Evolutionary conservation across 768 basidiomycete genomes (phyloP), one percentile per base, ranked within the genome.

Genomic region (Tulasnella sp.): DNA sequence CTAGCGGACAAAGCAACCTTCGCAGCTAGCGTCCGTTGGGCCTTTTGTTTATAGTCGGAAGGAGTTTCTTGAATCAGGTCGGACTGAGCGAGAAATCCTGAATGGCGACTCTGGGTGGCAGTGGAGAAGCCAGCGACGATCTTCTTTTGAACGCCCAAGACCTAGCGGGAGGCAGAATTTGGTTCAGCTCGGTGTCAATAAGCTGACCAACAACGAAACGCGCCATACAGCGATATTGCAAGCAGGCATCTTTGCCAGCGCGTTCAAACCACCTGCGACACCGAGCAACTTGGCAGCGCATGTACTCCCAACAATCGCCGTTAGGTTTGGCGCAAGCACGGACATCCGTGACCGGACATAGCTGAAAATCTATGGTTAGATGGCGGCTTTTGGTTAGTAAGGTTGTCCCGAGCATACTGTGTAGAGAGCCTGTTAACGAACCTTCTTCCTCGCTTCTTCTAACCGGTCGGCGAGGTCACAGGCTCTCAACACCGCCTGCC

Each of bases 331-430:
- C 82, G 98, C 97, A 84, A 99, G 93, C 79, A 96, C 91, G 87
- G 95, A 95, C 95, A 99, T 99, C 87, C 98, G 91, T 83, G 95
- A 97, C 88, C 97, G 97, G 85, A 99, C 98, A 90, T 99, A 99
- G 89, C 94, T 92, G 87, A 99, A 97, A 83, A 99, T 99, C 94
- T 97, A 83, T 1, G 78, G 21, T 52, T 52, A 7, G 52, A 42
- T 8, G n/a, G 19, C 39, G 74, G 71, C 46, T 78, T 81, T 16
- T 31, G 62, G 16, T 68, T 31, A 68, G 56, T 52, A 21, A 74
- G 12, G 16, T 42, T 74, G 36, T 9, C 39, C 10, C 39, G 19
- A 21, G 10, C 39, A 18, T 19, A 14, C n/a, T 72, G 12, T 36
- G 3, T 1, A 19, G 6, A 5, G 2, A 2, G 3, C 21, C 42